A percentile compares a stretch with the other conserved stretches of the same genome.
These are phyloP conservation scores for Colletotrichum tabaci DNA, from an alignment of 2,329 filamentous ascomycete species.

Conservation along the genomic window DNA sequence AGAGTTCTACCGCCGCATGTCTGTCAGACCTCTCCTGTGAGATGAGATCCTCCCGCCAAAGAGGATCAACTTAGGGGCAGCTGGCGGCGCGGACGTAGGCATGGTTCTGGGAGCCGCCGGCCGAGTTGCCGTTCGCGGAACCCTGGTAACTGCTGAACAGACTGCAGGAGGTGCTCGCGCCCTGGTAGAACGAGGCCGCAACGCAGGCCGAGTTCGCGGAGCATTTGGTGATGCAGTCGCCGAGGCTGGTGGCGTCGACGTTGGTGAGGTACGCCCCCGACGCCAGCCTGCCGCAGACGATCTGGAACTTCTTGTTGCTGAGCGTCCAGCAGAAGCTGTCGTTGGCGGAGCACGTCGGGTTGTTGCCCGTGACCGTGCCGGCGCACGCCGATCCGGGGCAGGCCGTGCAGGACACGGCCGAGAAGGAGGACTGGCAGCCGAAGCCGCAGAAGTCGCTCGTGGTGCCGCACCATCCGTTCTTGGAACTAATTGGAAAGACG, in stretches of 20 bases:
- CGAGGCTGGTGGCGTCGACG: slow-evolving; percentile 22
- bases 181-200: slow-evolving; percentile 31
- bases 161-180: slow-evolving; percentile 15
- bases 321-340: slow-evolving; percentile 28
- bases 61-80: slow-evolving; percentile 14
- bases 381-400: slow-evolving; percentile 25
- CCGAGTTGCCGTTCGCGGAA: slow-evolving; percentile 27
- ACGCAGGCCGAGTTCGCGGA: slow-evolving; percentile 20
- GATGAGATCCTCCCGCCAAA: neutral
- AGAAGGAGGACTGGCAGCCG: slow-evolving; percentile 36
- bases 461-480: slow-evolving; percentile 42
- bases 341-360: slow-evolving; percentile 26
- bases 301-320: slow-evolving; percentile 34
- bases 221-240: slow-evolving; percentile 36
- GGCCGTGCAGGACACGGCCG: slow-evolving; percentile 12
- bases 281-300: slow-evolving; percentile 30
- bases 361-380: slow-evolving; percentile 20
- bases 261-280: slow-evolving; percentile 17
- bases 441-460: slow-evolving; percentile 42
- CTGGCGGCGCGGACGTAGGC: slow-evolving; percentile 19
- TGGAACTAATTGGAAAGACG: slow-evolving; percentile 15
- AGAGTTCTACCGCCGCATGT: neutral
- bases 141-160: slow-evolving; percentile 28
- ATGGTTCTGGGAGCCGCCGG: slow-evolving; percentile 27
- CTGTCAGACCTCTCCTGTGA: too few species aligned